These are phyloP conservation scores for Fusarium dimerum DNA, from an alignment of 2,329 filamentous ascomycete species.

Conservation along the genomic window DNA sequence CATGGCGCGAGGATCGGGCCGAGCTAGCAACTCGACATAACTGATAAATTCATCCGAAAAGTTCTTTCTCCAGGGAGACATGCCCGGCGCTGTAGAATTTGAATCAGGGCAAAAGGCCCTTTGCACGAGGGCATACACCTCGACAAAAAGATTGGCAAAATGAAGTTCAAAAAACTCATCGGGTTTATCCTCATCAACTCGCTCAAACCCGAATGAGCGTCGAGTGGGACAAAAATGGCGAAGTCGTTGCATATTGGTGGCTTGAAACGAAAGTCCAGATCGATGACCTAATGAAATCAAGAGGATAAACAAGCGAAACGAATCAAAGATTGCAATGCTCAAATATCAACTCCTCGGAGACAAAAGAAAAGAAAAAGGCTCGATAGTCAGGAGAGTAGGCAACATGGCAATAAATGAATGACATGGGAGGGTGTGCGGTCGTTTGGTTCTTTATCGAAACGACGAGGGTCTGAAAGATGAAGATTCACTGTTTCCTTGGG, in stretches of 20 bases:
- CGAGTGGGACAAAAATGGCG: conserved; percentile 15
- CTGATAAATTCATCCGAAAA: conserved; percentile 26
- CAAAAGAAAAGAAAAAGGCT: background rate
- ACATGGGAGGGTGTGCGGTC: conserved; percentile 7
- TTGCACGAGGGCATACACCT: conserved; percentile 25
- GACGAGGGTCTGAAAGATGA: conserved; percentile 28
- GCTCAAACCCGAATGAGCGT: conserved; percentile 17
- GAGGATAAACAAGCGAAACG: background rate
- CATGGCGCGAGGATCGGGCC: conserved; percentile 23
- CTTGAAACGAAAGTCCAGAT: conserved; percentile 4
- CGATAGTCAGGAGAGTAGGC: conserved; percentile 1
- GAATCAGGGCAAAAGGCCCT: conserved; percentile 19
- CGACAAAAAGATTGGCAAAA: conserved; percentile 22
- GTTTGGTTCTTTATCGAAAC: conserved; percentile 23
- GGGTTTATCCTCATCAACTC: conserved; percentile 10
- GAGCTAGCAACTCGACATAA: conserved; percentile 30
- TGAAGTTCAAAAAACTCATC: conserved; percentile 25
- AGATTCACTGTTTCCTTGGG: conserved; percentile 20
- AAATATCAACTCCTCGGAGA: background rate
- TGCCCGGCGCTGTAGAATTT: background rate
- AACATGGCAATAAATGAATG: conserved; percentile 16
- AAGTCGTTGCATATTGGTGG: conserved; percentile 15
- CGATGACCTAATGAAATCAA: background rate
- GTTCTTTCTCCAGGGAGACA: conserved; percentile 27
- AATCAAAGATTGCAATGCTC: background rate